Evolutionary conservation across 2,329 filamentous ascomycete species (phyloP), one percentile per base, ranked within the genome.

Genomic region (Epichloe coenophiala): DNA sequence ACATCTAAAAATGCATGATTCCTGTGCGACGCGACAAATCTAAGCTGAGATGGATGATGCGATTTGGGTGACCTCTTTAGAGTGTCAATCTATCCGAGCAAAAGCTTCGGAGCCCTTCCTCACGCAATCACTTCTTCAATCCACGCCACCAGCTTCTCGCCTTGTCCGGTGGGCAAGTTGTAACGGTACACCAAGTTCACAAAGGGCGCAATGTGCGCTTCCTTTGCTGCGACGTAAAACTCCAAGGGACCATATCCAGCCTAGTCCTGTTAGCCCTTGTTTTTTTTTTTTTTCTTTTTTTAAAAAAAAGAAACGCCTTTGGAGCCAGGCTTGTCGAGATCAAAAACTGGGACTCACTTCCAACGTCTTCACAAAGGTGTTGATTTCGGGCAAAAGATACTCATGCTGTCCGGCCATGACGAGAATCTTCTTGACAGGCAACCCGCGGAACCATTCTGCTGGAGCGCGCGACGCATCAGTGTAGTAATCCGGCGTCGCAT

Each of bases 171-270:
- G 41, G 57, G 56, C 11, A 44, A 47, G 11, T 47, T 47, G 19
- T 54, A 45, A 23, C 47, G 41, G 19, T 51, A 54, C 13, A 50
- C 36, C 11, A 57, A 48, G 36, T 58, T 58, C 21, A 54, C 51
- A 7, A 58, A 52, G 0, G 53, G 54, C 39, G 57, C 57, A 31
- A 56, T 51, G 33, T 58, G 57, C 33, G 53, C 54, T 38, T 58
- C 57, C 5, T 52, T 17, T 7, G 50, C 48, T 4, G 54, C 57
- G 12, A 55, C 40, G 33, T 57, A 55, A 2, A 56, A 46, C 39
- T 58, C 56, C 7, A 54, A 45, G 11, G 56, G 48, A 21, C 51
- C 51, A 35, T 47, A 50, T 13, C 51, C 51, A 36, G 51, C 45
- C 51, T 53, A 23, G 13, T 19, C 27, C 3, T 6, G 40, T 44